phyloP scores from a whole-genome alignment of 805 yeast species.

The Pichia membranifaciens region DNA sequence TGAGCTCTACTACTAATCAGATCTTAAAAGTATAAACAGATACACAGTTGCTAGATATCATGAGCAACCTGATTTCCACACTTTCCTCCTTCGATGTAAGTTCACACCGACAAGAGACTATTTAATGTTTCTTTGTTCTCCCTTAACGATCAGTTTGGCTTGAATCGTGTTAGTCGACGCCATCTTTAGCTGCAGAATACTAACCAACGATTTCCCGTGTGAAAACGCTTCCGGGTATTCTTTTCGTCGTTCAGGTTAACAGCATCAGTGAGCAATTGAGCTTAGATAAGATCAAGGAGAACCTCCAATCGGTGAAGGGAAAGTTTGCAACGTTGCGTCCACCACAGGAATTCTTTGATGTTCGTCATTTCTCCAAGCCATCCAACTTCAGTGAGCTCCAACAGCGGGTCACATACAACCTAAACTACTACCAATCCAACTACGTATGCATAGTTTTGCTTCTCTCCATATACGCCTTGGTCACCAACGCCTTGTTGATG shows the following conservation, averaged over 20 bases:
- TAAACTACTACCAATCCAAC: slow-evolving; percentile 83
- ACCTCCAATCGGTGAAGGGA: slow-evolving; percentile 46
- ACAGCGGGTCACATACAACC: slow-evolving; percentile 78
- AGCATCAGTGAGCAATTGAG: slow-evolving; percentile 43
- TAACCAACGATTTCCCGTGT: background rate
- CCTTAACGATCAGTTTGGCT: too few species aligned
- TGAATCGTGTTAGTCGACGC: too few species aligned
- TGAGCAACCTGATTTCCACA: slow-evolving; percentile 8
- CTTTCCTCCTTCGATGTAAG: slow-evolving; percentile 14
- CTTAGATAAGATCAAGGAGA: slow-evolving; percentile 41
- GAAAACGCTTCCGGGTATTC: background rate
- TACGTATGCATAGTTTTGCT: slow-evolving; percentile 68
- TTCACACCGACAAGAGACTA: background rate
- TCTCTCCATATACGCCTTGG: slow-evolving; percentile 75
- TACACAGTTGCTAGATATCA: background rate
- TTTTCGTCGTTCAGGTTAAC: slow-evolving; percentile 8
- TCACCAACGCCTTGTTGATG: slow-evolving; percentile 78
- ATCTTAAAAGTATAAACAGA: too few species aligned
- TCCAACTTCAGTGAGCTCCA: slow-evolving; percentile 84
- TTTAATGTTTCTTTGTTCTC: background rate
- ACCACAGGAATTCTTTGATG: slow-evolving; percentile 89
- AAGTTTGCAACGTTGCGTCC: slow-evolving; percentile 73
- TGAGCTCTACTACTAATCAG: too few species aligned
- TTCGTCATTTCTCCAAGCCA: slow-evolving; percentile 86
- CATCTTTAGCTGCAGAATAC: background rate